Conservation (phyloP, 768 basidiomycete genomes). For the Pleurotus giganteus region DNA sequence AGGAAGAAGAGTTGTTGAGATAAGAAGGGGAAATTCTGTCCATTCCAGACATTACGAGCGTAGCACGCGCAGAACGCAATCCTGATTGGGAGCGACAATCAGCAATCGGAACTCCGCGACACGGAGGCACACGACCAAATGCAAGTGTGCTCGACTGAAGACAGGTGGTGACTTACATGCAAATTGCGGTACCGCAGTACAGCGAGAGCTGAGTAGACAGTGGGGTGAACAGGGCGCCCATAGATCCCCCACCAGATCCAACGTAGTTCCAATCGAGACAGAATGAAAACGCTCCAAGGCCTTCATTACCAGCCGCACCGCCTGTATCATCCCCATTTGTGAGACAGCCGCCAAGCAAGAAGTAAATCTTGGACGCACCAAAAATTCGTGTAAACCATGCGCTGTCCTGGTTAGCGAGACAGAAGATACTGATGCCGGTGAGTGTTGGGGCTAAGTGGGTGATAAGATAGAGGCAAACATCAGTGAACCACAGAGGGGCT, state of each 20-base stretch:
- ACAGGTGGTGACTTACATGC: constrained; percentile 40
- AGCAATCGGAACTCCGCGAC: not conserved
- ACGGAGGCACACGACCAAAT: not conserved
- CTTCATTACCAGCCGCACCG: constrained; percentile 62
- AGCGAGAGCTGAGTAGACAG: constrained; percentile 51
- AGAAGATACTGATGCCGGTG: constrained; percentile 62
- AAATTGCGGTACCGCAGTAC: constrained; percentile 47
- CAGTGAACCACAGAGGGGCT: not conserved
- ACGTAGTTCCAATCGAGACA: constrained; percentile 65
- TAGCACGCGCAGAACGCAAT: constrained; percentile 44
- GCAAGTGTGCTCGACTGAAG: not conserved
- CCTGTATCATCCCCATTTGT: constrained; percentile 23
- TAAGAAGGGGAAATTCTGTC: constrained; percentile 59
- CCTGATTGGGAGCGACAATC: constrained; percentile 17
- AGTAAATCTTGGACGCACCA: constrained; percentile 25
- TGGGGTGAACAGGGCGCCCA: constrained; percentile 49
- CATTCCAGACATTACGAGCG: constrained; percentile 52
- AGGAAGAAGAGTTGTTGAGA: constrained; percentile 38
- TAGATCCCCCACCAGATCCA: constrained; percentile 41
- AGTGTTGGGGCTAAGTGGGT: constrained; percentile 31
- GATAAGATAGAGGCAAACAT: constrained; percentile 14
- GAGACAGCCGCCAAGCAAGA: not conserved
- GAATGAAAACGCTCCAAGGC: constrained; percentile 56
- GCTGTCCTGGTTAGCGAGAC: constrained; percentile 47
- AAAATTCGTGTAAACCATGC: constrained; percentile 53